Evolutionary conservation across 2,329 filamentous ascomycete species (phyloP), one percentile per base, ranked within the genome.

Genomic region (Fusarium transvaalense): DNA sequence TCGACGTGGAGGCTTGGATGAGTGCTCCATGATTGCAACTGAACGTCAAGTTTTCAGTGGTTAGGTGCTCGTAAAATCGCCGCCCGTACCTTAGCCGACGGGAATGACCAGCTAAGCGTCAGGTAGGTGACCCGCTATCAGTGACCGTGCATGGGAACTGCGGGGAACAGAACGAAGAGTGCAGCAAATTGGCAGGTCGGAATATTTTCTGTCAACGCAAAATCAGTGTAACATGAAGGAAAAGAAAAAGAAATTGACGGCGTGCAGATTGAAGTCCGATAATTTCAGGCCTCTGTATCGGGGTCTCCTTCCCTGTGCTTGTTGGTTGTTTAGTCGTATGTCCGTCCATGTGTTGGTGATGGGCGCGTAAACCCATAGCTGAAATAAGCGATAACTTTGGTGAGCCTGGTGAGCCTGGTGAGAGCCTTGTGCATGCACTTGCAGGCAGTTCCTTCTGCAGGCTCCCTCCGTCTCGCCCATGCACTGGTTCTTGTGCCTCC

Each of bases 31-130:
- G 64, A 72, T 64, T 62, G 73, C 68, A 72, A 69, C 70, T 66
- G 68, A 58, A 72, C 68, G 74, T 77, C 74, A 76, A 80, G 77
- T 79, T 81, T 79, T 81, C 79, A 81, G 79, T 48, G 63, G 64
- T 55, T 75, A 42, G 39, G 21, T 42, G 74, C 71, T 72, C 71
- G 71, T 72, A 71, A 35, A 47, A 55, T 55, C 70, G 69, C 68
- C 71, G 69, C 69, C 78, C 78, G 78, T 71, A 78, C 74, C 77
- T 80, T 80, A 80, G 73, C 78, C 78, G 78, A 47, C 42, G 53
- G 61, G 47, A 76, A 46, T 39, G 55, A 70, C 66, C 74, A 71
- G 69, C 72, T 67, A 43, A 56, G 27, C 34, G 23, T 41, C 34
- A 61, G 46, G 39, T 53, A 43, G 41, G 39, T 37, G 67, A 60